Conservation (phyloP, 352 stramenopile species). For the Phytophthora niederhauseri region DNA sequence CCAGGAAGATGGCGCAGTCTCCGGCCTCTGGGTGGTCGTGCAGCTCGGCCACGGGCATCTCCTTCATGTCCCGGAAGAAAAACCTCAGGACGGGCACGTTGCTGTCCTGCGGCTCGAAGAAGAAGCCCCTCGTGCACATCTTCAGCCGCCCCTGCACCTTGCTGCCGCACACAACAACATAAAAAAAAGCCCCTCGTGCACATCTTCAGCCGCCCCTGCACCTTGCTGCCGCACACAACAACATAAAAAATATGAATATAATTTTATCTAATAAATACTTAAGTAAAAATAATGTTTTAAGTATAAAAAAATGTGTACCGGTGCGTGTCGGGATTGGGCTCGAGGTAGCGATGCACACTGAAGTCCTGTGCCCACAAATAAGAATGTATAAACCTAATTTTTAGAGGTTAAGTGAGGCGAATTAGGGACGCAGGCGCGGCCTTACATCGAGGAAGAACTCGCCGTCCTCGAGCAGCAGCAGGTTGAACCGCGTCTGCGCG, state of each 20-base stretch:
- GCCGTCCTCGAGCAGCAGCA: slow-evolving; percentile 94
- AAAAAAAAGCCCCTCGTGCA: slow-evolving; percentile 69
- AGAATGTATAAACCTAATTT: background rate
- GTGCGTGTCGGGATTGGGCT: slow-evolving; percentile 54
- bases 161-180: slow-evolving; percentile 27
- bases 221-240: slow-evolving; percentile 50
- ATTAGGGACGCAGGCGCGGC: slow-evolving; percentile 1
- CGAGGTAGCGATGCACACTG: slow-evolving; percentile 79
- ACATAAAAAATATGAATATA: slow-evolving; percentile 3
- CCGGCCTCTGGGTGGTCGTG: slow-evolving; percentile 45
- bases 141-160: slow-evolving; percentile 87
- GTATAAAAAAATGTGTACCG: slow-evolving; percentile 41
- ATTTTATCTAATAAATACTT: background rate
- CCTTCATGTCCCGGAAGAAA: slow-evolving; percentile 85
- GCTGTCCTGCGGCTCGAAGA: slow-evolving; percentile 92
- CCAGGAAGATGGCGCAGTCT: slow-evolving; percentile 64
- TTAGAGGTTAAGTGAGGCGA: background rate
- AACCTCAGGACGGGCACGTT: slow-evolving; percentile 85
- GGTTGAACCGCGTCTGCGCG: slow-evolving; percentile 89
- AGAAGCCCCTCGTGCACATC: slow-evolving; percentile 90
- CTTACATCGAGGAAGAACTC: slow-evolving; percentile 94
- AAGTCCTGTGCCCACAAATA: slow-evolving; percentile 62
- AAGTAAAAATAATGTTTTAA: slow-evolving; percentile 15
- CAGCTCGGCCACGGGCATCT: slow-evolving; percentile 62
- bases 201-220: slow-evolving; percentile 84